These are phyloP conservation scores for Hura crepitans DNA, from an alignment of 441 rosid species.

Conservation along the genomic window DNA sequence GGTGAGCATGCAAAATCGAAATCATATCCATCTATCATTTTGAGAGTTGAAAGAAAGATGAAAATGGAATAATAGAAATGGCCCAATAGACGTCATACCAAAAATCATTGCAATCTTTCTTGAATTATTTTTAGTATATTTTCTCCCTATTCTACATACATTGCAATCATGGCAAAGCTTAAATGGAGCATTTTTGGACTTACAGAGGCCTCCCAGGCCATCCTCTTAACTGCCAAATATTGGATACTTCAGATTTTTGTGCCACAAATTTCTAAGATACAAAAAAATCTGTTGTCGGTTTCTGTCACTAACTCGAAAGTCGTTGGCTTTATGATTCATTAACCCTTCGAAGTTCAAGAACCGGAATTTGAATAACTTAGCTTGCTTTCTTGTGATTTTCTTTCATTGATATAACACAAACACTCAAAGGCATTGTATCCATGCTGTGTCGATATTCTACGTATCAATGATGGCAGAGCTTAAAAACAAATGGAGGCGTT, in stretches of 20 bases:
- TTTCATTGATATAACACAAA: no score
- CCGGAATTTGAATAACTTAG: no score
- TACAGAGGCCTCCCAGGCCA: no score
- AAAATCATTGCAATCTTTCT: background rate
- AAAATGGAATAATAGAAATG: constrained; percentile 1
- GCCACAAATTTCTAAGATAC: no score
- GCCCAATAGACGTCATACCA: background rate
- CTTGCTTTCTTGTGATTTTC: no score
- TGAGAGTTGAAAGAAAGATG: background rate
- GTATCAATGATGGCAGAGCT: background rate
- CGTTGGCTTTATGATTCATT: no score
- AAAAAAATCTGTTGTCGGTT: no score
- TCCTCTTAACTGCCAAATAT: no score
- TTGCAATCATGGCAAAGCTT: background rate
- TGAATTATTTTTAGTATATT: background rate
- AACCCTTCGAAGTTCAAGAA: no score
- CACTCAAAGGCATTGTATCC: no score
- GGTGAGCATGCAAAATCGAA: background rate
- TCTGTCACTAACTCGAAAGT: no score
- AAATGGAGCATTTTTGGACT: background rate
- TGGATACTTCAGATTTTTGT: background rate
- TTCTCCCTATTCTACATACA: background rate
- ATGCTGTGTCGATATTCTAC: no score
- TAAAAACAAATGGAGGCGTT: background rate
- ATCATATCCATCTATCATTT: background rate